These are phyloP conservation scores for Talaromyces piceae DNA, from an alignment of 2,329 filamentous ascomycete genomes.

Conservation along the genomic window DNA sequence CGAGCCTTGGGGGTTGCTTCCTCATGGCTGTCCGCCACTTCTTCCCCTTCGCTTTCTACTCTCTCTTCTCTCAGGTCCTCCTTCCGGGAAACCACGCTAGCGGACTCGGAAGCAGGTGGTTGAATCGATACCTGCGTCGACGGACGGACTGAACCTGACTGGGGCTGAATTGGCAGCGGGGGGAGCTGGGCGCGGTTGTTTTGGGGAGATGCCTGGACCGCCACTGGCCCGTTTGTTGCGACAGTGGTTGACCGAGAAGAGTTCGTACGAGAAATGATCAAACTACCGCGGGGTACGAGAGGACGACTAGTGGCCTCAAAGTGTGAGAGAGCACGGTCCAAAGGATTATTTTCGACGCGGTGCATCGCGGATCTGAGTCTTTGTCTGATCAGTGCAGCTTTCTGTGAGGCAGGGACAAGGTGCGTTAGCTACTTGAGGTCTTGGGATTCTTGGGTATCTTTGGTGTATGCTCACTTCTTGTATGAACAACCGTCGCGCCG, in stretches of 20 bases:
- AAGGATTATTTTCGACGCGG: constrained; percentile 28
- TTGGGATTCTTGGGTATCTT: neutral
- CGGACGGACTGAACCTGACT: constrained; percentile 8
- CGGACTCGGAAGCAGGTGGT: constrained; percentile 2
- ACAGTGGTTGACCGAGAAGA: neutral
- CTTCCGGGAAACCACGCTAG: neutral
- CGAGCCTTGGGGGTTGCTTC: constrained; percentile 5
- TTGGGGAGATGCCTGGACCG: neutral
- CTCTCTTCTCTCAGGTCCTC: neutral
- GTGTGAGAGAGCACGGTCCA: constrained; percentile 35
- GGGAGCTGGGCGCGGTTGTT: constrained; percentile 7
- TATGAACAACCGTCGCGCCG: constrained; percentile 33
- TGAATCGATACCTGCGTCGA: constrained; percentile 5
- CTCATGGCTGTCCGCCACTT: neutral
- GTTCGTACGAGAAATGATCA: neutral
- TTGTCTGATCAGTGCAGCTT: constrained; percentile 32
- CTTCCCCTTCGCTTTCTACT: neutral
- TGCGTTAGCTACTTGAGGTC: neutral
- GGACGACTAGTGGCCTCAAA: constrained; percentile 23
- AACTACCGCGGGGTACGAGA: neutral
- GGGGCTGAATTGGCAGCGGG: constrained; percentile 10
- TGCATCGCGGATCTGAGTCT: constrained; percentile 36
- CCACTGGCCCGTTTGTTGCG: neutral
- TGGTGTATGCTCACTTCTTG: constrained; percentile 25
- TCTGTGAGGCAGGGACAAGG: constrained; percentile 20